Evolutionary conservation across 495 filamentous ascomycete genomes (phyloP).

Genomic region (Lophium mytilinum): DNA sequence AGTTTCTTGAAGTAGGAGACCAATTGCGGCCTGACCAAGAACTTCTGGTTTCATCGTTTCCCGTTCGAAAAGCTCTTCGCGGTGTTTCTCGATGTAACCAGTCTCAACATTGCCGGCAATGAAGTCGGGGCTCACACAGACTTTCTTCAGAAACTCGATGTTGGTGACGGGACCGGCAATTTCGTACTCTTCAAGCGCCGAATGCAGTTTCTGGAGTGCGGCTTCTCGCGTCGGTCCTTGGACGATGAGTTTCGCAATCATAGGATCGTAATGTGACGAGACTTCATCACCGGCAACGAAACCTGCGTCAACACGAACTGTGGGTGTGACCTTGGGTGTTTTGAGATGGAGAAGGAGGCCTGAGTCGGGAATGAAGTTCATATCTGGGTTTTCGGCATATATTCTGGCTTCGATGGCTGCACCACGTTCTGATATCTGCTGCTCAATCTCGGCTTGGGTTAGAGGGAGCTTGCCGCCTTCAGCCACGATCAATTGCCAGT

Average conservation of each 20-base stretch:
- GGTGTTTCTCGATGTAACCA: constrained; percentile 87
- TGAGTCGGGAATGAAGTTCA: constrained; percentile 88
- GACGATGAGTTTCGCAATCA: constrained; percentile 99
- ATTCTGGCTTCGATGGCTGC: constrained; percentile 93
- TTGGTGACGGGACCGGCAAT: constrained; percentile 90
- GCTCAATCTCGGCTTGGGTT: constrained; percentile 73
- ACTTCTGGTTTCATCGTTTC: constrained; percentile 23
- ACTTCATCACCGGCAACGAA: constrained; percentile 88
- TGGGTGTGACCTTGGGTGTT: constrained; percentile 58
- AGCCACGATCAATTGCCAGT: constrained; percentile 92
- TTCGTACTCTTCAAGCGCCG: constrained; percentile 84
- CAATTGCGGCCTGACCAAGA: constrained; percentile 77
- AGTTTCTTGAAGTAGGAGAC: constrained; percentile 46
- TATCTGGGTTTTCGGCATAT: constrained; percentile 87
- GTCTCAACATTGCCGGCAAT: constrained; percentile 87
- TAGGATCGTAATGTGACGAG: constrained; percentile 93
- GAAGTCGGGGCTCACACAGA: constrained; percentile 74
- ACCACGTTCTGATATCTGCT: constrained; percentile 63
- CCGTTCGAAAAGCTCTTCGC: constrained; percentile 45
- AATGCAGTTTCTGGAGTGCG: constrained; percentile 71
- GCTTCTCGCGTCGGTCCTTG: constrained; percentile 66
- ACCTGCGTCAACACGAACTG: constrained; percentile 84
- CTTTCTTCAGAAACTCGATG: constrained; percentile 86
- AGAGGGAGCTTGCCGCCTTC: constrained; percentile 81
- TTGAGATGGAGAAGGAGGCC: constrained; percentile 78